Evolutionary conservation across 139 green algal genomes (phyloP).

Genomic region (Chara braunii): DNA sequence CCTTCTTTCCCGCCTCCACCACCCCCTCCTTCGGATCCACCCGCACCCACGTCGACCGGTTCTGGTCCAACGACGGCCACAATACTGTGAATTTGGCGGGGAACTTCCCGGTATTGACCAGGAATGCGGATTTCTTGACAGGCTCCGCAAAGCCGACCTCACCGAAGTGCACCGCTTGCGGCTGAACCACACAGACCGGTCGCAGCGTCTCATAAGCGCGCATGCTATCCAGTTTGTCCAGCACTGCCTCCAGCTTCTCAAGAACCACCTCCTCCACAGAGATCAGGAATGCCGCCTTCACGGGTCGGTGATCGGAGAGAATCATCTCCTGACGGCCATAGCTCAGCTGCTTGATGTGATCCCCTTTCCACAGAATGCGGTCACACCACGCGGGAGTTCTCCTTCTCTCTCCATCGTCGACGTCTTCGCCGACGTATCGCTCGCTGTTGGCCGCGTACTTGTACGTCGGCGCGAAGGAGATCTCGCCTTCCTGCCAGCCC

Average conservation of each 20-base stretch:
- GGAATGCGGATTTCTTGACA: neutral
- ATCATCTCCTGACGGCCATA: constrained; percentile 13
- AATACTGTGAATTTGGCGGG: neutral
- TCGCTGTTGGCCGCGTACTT: constrained; percentile 73
- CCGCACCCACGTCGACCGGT: constrained; percentile 3
- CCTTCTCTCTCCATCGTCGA: constrained; percentile 28
- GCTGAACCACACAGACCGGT: neutral
- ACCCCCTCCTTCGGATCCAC: neutral
- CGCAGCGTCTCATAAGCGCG: neutral
- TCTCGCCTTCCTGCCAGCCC: constrained; percentile 62
- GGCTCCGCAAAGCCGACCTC: constrained; percentile 10
- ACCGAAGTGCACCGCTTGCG: constrained; percentile 24
- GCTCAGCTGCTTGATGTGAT: constrained; percentile 7
- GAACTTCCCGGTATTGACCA: neutral
- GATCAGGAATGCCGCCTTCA: constrained; percentile 17
- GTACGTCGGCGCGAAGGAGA: constrained; percentile 87
- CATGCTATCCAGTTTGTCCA: constrained; percentile 11
- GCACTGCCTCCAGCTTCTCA: constrained; percentile 6
- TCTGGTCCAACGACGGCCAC: neutral
- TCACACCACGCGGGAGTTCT: constrained; percentile 29
- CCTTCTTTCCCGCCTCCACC: neutral
- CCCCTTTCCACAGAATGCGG: constrained; percentile 12
- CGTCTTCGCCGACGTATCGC: constrained; percentile 47
- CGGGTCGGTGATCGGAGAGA: constrained; percentile 15
- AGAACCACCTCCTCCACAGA: constrained; percentile 6